Conservation (phyloP, 2,329 filamentous ascomycete genomes). For the Penicillium digitatum region DNA sequence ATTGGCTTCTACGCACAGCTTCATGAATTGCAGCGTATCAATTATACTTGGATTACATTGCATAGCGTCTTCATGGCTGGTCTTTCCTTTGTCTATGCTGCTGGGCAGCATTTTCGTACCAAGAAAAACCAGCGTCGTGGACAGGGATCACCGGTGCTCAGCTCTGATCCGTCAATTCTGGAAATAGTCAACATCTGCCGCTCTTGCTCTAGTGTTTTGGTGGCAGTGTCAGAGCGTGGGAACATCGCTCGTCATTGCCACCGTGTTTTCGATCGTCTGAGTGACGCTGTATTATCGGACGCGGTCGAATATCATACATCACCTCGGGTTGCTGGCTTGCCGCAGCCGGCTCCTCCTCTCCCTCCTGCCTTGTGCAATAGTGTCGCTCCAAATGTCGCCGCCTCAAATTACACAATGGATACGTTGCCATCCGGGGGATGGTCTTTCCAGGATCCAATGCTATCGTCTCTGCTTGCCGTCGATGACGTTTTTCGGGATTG, state of each 20-base stretch:
- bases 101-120: slow-evolving; percentile 37
- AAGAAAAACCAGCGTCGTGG: too few species aligned
- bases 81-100: slow-evolving; percentile 43
- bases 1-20: slow-evolving; percentile 24
- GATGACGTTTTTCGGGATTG: slow-evolving; percentile 42
- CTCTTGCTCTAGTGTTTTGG: slow-evolving; percentile 45
- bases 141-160: too few species aligned
- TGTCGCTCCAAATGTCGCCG: too few species aligned
- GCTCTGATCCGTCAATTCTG: too few species aligned
- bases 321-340: slow-evolving; percentile 11
- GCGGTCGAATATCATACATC: slow-evolving; percentile 32
- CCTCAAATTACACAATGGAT: too few species aligned
- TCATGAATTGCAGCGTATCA: slow-evolving; percentile 46
- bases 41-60: slow-evolving; percentile 49
- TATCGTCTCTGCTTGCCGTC: slow-evolving; percentile 19
- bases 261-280: slow-evolving; percentile 44
- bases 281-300: slow-evolving; percentile 44
- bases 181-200: slow-evolving; percentile 36
- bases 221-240: slow-evolving; percentile 46
- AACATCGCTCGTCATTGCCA: slow-evolving; percentile 40
- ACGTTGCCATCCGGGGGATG: too few species aligned
- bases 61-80: slow-evolving; percentile 50
- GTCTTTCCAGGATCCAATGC: too few species aligned
- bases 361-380: too few species aligned
- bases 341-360: too few species aligned